Evolutionary conservation across 108 stramenopile species (phyloP), one percentile per base, ranked within the genome.

Genomic region (Schizochytrium sp.): DNA sequence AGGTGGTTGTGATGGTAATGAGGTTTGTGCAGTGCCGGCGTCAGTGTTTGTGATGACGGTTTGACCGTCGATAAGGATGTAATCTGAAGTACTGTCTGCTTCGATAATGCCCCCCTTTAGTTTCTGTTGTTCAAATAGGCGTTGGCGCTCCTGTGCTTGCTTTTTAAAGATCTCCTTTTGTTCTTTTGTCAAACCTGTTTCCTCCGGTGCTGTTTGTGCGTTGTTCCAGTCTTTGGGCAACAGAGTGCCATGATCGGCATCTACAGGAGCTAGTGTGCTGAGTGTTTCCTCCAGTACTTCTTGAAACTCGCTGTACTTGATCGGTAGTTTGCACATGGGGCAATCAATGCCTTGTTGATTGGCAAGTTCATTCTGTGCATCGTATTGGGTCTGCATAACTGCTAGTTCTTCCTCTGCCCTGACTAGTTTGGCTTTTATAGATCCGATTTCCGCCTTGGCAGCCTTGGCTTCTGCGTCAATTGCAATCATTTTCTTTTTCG

Each of bases 261-360:
- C 76, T 7, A 46, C 53, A 0, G 45, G 17, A n/a, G 10, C 5
- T 0, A 83, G 76, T n/a, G 15, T n/a, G 50, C 28, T 5, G 17
- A 83, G 5, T 13, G 50, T n/a, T 5, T 50, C 53, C 28, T 7
- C 76, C 1, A 83, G 28, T n/a, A 40, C 10, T 47, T 49, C 50
- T n/a, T 40, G 2, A 83, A 83, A 55, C 47, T 83, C 76, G 13
- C 28, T 53, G 53, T 83, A 42, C 17, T 47, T 53, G 28, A 83
- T 83, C n/a, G 47, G 50, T n/a, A 55, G 12, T 40, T 83, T 83
- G 53, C 76, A 83, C 53, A 83, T 49, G 5, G 76, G 76, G 47
- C 76, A 83, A n/a, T 83, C 76, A 13, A 83, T 5, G 8, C 50
- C 47, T 2, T 83, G 47, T 38, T 55, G 76, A n/a, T 49, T n/a